Evolutionary conservation across 2,329 filamentous ascomycete genomes (phyloP).

Genomic region (Scedosporium dehoogii): DNA sequence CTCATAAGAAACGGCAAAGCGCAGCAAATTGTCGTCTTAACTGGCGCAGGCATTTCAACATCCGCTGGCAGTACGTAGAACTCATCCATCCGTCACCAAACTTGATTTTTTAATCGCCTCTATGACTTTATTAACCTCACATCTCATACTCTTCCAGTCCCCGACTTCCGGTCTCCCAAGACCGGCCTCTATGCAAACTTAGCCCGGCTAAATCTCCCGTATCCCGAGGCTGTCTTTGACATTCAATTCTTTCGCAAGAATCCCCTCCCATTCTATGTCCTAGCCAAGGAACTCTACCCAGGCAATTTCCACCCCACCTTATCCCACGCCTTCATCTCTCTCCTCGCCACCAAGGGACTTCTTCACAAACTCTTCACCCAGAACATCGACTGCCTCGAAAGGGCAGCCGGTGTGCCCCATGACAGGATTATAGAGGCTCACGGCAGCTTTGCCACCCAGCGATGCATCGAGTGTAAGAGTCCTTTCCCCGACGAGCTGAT

Average conservation of each 20-base stretch:
- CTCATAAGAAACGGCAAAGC: slow-evolving; percentile 63
- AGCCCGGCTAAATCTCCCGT: slow-evolving; percentile 71
- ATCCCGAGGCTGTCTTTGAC: slow-evolving; percentile 90
- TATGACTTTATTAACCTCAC: not conserved
- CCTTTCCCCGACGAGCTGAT: slow-evolving; percentile 66
- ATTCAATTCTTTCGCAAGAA: slow-evolving; percentile 79
- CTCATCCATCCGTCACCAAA: not conserved
- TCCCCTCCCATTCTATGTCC: slow-evolving; percentile 81
- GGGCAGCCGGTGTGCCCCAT: slow-evolving; percentile 70
- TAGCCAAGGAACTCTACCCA: slow-evolving; percentile 87
- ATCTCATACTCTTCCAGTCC: slow-evolving; percentile 45
- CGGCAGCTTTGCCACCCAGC: slow-evolving; percentile 84
- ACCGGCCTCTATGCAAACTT: slow-evolving; percentile 94
- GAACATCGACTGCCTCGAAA: slow-evolving; percentile 94
- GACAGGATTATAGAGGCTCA: slow-evolving; percentile 87
- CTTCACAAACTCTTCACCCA: slow-evolving; percentile 88
- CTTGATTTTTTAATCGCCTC: not conserved
- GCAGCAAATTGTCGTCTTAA: slow-evolving; percentile 74
- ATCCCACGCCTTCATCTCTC: slow-evolving; percentile 76
- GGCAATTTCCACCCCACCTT: slow-evolving; percentile 83
- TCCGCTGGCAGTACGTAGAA: slow-evolving; percentile 47
- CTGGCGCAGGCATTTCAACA: slow-evolving; percentile 81
- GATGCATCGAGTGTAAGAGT: slow-evolving; percentile 78
- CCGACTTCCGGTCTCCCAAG: slow-evolving; percentile 87
- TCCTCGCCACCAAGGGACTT: slow-evolving; percentile 70